Evolutionary conservation across 2,329 filamentous ascomycete genomes (phyloP).

Genomic region (Aspergillus calidoustus): DNA sequence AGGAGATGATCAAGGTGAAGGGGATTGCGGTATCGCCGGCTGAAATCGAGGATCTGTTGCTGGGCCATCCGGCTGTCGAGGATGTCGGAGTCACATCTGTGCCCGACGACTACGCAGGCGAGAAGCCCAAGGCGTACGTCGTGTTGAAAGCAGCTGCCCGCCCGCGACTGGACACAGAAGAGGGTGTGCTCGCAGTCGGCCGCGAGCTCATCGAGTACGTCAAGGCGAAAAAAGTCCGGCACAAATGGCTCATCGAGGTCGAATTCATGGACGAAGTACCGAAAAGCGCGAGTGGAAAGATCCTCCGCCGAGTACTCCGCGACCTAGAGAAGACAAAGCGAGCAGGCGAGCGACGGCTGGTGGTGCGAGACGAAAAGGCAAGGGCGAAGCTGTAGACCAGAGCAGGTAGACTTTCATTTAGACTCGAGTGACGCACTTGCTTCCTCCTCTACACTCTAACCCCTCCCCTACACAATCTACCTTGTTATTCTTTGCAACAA

Average conservation of each 20-base stretch:
- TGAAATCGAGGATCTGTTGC: conserved; percentile 66
- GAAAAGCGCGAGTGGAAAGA: conserved; percentile 77
- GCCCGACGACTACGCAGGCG: conserved; percentile 50
- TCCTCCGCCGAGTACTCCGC: conserved; percentile 65
- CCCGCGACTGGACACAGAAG: not conserved
- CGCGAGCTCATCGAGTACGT: conserved; percentile 64
- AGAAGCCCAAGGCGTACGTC: conserved; percentile 63
- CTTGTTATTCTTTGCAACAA: not conserved
- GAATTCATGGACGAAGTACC: conserved; percentile 59
- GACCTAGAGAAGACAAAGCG: conserved; percentile 33
- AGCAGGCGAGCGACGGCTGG: conserved; percentile 11
- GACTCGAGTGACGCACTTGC: not conserved
- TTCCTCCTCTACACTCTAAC: not conserved
- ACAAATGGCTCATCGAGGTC: conserved; percentile 45
- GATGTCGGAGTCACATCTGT: conserved; percentile 58
- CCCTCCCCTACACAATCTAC: not conserved
- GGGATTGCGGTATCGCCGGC: conserved; percentile 62
- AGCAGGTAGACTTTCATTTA: not conserved
- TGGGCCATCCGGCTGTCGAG: conserved; percentile 60
- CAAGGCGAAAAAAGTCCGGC: conserved; percentile 66
- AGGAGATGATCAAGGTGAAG: conserved; percentile 72
- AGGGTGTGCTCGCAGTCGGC: conserved; percentile 29
- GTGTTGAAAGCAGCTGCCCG: conserved; percentile 46
- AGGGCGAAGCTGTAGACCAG: conserved; percentile 21
- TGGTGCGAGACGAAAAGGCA: conserved; percentile 19